phyloP scores from a whole-genome alignment of 2,329 filamentous ascomycete species.

The Macroventuria anomochaeta region DNA sequence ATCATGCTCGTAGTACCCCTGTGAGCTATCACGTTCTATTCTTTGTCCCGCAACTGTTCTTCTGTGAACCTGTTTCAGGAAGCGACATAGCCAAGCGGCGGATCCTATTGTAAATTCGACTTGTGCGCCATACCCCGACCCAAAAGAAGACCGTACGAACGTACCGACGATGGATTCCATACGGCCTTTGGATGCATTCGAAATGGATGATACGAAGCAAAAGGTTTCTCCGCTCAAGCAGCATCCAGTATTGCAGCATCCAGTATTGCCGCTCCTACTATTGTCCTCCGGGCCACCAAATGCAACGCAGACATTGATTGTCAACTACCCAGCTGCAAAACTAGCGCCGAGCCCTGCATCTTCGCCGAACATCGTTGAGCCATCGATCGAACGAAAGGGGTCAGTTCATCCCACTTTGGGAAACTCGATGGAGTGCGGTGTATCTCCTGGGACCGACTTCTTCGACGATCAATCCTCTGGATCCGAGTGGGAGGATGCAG shows the following conservation, averaged over 20 bases:
- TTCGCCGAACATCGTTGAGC: constrained; percentile 36
- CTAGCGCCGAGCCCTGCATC: constrained; percentile 40
- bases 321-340: constrained; percentile 33
- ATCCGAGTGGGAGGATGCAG: constrained; percentile 34
- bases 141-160: neutral
- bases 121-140: neutral
- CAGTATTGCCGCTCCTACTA: constrained; percentile 14
- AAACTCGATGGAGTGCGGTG: constrained; percentile 30
- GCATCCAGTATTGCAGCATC: constrained; percentile 16
- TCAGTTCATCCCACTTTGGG: constrained; percentile 35
- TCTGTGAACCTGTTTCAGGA: constrained; percentile 19
- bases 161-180: neutral
- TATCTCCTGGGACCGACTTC: constrained; percentile 34
- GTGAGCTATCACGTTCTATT: constrained; percentile 12
- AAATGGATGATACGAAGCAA: constrained; percentile 1
- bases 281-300: constrained; percentile 20
- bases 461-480: constrained; percentile 37
- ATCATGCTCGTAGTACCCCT: constrained; percentile 18
- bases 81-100: neutral
- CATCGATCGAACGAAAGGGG: constrained; percentile 24
- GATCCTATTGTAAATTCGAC: neutral
- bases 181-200: neutral
- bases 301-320: constrained; percentile 31
- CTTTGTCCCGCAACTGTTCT: constrained; percentile 21
- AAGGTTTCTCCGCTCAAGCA: constrained; percentile 18